phyloP scores from a whole-genome alignment of 2,329 filamentous ascomycete genomes.

The Orbilia ellipsospora region DNA sequence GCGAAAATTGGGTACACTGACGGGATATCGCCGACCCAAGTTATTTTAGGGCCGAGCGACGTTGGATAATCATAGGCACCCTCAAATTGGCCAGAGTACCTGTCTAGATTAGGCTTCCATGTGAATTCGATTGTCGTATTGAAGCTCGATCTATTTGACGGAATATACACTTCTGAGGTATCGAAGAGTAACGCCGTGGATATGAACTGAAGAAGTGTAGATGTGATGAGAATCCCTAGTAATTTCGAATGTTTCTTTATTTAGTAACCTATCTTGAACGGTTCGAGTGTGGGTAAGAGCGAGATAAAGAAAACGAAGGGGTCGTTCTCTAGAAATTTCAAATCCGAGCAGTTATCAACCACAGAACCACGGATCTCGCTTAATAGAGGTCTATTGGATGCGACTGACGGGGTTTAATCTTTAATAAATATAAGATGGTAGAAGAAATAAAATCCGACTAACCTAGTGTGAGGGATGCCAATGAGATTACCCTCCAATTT shows the following conservation, averaged over 20 bases:
- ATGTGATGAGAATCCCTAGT: constrained; percentile 13
- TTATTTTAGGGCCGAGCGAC: constrained; percentile 5
- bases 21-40: not conserved
- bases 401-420: too few relatives aligned
- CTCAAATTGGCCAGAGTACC: too few relatives aligned
- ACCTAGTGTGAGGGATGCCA: constrained; percentile 3
- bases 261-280: too few relatives aligned
- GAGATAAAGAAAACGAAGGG: too few relatives aligned
- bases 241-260: too few relatives aligned
- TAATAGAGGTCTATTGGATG: too few relatives aligned
- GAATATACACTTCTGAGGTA: constrained; percentile 9
- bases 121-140: not conserved
- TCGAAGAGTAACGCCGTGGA: constrained; percentile 8
- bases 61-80: not conserved
- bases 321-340: too few relatives aligned
- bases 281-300: too few relatives aligned
- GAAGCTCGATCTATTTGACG: not conserved
- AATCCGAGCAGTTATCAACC: not conserved
- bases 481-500: not conserved
- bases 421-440: too few relatives aligned
- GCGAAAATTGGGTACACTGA: not conserved
- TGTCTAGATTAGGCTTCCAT: constrained; percentile 2
- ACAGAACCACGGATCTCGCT: too few relatives aligned
- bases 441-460: too few relatives aligned
- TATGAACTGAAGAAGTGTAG: constrained; percentile 11